These are phyloP conservation scores for Aquilaria malaccensis DNA, from an alignment of 345 rosid species.

Conservation along the genomic window DNA sequence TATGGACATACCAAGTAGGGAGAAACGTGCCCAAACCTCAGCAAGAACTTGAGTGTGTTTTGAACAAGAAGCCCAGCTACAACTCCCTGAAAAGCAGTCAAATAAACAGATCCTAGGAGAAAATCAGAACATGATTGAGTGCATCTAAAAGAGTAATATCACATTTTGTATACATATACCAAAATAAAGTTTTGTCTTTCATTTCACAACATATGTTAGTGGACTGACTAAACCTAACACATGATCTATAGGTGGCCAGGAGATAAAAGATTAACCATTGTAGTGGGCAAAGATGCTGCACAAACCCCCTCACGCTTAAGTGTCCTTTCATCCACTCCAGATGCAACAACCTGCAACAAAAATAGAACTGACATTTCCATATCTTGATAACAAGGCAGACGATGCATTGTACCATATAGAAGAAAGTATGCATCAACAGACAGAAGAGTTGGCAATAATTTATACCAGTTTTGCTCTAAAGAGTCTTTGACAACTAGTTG, in stretches of 20 bases:
- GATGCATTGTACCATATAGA: too few relatives aligned
- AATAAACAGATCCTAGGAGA: slow-evolving; percentile 7
- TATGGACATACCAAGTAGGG: slow-evolving; percentile 66
- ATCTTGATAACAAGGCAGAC: background rate
- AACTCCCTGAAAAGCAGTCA: slow-evolving; percentile 65
- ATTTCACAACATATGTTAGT: background rate
- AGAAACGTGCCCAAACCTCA: slow-evolving; percentile 81
- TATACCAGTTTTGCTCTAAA: slow-evolving; percentile 2
- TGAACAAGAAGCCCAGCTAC: slow-evolving; percentile 93
- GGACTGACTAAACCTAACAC: background rate
- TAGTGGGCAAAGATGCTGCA: slow-evolving; percentile 93
- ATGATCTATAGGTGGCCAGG: background rate
- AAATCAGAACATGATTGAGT: background rate
- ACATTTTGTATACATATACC: background rate
- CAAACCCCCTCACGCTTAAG: slow-evolving; percentile 96
- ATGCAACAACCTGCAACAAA: slow-evolving; percentile 73
- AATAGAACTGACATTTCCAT: background rate
- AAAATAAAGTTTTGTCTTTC: background rate
- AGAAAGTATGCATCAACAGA: background rate
- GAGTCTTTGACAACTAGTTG: slow-evolving; percentile 4
- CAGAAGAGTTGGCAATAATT: slow-evolving; percentile 2
- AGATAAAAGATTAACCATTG: slow-evolving; percentile 48
- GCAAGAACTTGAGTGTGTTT: slow-evolving; percentile 76
- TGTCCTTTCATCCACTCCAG: slow-evolving; percentile 95
- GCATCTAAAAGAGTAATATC: too few relatives aligned